Base-by-base conservation (phyloP, 2,329 filamentous ascomycete genomes). In the Exophiala aquamarina region DNA sequence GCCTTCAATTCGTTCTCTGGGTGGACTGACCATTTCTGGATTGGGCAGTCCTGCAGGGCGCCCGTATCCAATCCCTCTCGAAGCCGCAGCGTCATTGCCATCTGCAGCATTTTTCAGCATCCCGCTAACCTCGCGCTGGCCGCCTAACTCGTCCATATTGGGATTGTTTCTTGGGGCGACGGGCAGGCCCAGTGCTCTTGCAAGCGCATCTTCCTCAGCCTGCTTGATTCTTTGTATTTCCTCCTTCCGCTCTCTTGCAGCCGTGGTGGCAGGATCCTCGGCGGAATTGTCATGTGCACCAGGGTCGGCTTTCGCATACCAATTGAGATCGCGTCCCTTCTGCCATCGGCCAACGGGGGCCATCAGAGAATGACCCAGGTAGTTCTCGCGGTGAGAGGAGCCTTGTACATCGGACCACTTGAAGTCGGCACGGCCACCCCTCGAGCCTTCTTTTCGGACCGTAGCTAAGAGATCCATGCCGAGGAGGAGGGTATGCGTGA, bases 311-410 rank as follows among this genome's bases (percentile, higher is more conserved):
- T 81, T 82, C 5, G 82, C 75, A 54, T 86, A 86, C 83, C 83
- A 84, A 60, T 70, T 71, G 10, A 86, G 68, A 62, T 86, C 82
- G 50, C 82, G 83, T 6, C 86, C 84, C 63, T 92, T 84, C 62
- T 93, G 88, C 91, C 91, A 96, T 57, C 91, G 86, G 6, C 91
- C 91, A 3, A 95, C 90, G 0, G 91, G 89, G 0, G 91, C 91
- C 76, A 92, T 95, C 49, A 96, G 71, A 49, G 87, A 93, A 72
- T 96, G 91, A 42, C 91, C 91, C 6, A 96, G 85, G 67, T 86
- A 86, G 66, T 85, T 95, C 69, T 98, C 91, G 67, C 93, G 90
- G 63, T 95, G 91, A 17, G 79, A 73, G 40, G 90, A 94, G 56
- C 77, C 83, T 66, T 92, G 86, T 63, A 98, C 92, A 59, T 96